Evolutionary conservation across 2,329 filamentous ascomycete species (phyloP).

Genomic region (Lasiodiplodia sp.): DNA sequence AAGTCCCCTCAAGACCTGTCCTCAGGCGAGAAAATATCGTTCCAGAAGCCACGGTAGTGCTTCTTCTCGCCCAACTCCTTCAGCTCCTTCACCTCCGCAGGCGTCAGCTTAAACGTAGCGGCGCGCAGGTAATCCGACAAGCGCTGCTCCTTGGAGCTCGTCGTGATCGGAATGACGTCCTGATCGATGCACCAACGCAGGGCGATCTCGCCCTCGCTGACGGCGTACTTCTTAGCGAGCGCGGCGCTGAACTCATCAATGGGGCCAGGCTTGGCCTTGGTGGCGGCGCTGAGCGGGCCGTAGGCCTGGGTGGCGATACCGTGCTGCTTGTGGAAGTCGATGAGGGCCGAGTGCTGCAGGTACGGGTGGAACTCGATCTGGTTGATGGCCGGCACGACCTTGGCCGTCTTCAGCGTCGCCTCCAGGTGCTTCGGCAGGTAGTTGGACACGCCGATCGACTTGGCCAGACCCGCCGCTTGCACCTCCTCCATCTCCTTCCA

Average conservation of each 20-base stretch:
- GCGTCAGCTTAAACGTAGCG: slow-evolving; percentile 65
- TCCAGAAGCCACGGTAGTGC: slow-evolving; percentile 69
- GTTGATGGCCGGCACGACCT: slow-evolving; percentile 67
- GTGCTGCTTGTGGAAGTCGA: slow-evolving; percentile 60
- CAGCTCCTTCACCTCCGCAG: slow-evolving; percentile 60
- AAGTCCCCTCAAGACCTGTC: slow-evolving; percentile 52
- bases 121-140: slow-evolving; percentile 64
- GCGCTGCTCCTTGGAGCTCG: slow-evolving; percentile 65
- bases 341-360: slow-evolving; percentile 66
- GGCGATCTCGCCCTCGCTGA: slow-evolving; percentile 63
- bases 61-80: slow-evolving; percentile 64
- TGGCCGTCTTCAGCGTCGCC: slow-evolving; percentile 60
- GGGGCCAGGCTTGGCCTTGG: slow-evolving; percentile 63
- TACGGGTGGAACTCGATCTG: slow-evolving; percentile 76
- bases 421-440: slow-evolving; percentile 64
- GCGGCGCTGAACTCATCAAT: slow-evolving; percentile 59
- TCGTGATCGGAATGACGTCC: slow-evolving; percentile 66
- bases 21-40: slow-evolving; percentile 58
- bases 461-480: slow-evolving; percentile 63
- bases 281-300: slow-evolving; percentile 58
- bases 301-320: slow-evolving; percentile 58
- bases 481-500: slow-evolving; percentile 69
- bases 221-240: slow-evolving; percentile 68
- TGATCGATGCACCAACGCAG: slow-evolving; percentile 69
- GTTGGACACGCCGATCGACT: slow-evolving; percentile 68